Conservation (phyloP, 192 early-diverging fungal genomes). For the Podila minutissima region DNA sequence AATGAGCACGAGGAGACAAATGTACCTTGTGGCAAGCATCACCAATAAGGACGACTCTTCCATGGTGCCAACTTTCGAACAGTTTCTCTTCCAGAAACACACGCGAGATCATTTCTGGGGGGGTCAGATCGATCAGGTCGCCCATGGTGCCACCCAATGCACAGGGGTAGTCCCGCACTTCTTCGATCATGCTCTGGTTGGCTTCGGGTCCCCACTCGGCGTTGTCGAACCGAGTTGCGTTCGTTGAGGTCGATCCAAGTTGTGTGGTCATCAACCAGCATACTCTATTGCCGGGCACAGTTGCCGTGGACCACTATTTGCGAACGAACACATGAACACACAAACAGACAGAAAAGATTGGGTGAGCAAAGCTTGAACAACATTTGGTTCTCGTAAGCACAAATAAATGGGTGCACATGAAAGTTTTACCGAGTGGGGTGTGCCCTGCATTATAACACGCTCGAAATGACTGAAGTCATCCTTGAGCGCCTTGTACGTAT, state of each 20-base stretch:
- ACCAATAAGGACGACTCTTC: neutral
- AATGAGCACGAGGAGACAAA: too few species aligned
- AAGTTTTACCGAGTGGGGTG: neutral
- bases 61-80: neutral
- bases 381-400: too few species aligned
- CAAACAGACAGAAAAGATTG: neutral
- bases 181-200: slow-evolving; percentile 2
- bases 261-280: slow-evolving; percentile 4
- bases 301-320: slow-evolving; percentile 3
- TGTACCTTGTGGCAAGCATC: slow-evolving; percentile 1
- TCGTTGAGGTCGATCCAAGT: neutral
- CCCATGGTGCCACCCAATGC: slow-evolving; percentile 1
- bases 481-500: neutral
- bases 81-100: slow-evolving; percentile 7
- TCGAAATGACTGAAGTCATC: neutral
- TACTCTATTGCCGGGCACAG: slow-evolving; percentile 2
- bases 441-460: neutral
- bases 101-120: neutral
- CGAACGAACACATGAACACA: neutral
- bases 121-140: slow-evolving; percentile 3
- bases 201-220: neutral
- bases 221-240: neutral
- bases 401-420: neutral
- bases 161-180: neutral
- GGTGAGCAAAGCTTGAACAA: neutral